These are phyloP conservation scores for Oidiodendron maius DNA, from an alignment of 495 filamentous ascomycete genomes.

Conservation along the genomic window DNA sequence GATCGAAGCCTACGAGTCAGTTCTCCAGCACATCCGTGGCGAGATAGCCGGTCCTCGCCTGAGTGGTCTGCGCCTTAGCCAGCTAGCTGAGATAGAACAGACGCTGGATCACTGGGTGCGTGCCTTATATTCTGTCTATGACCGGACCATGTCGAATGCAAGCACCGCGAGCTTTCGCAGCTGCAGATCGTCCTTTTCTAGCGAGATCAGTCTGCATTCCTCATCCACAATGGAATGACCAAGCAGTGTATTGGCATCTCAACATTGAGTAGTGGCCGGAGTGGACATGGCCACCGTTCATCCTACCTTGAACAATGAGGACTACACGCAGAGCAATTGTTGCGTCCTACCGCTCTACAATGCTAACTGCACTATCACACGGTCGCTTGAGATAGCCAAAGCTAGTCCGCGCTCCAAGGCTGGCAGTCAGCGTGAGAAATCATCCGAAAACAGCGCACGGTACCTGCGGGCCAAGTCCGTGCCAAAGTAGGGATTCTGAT, in stretches of 20 bases:
- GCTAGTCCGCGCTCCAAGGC: no score
- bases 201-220: not conserved
- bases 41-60: constrained; percentile 7
- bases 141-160: not conserved
- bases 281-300: not conserved
- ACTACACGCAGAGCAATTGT: no score
- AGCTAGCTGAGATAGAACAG: constrained; percentile 9
- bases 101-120: constrained; percentile 20
- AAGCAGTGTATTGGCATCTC: no score
- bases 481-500: no score
- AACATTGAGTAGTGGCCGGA: not conserved
- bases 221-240: not conserved
- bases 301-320: no score
- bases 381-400: no score
- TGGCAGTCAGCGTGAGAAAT: no score
- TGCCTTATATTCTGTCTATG: constrained; percentile 20
- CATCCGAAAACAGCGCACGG: no score
- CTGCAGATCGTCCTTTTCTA: not conserved
- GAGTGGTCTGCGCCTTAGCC: not conserved
- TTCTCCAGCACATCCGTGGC: constrained; percentile 14
- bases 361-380: no score
- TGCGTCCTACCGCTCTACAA: no score
- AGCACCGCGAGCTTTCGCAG: not conserved
- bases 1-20: constrained; percentile 22
- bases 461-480: no score